Evolutionary conservation across 2,329 filamentous ascomycete species (phyloP).

Genomic region (Alternaria gaisen): DNA sequence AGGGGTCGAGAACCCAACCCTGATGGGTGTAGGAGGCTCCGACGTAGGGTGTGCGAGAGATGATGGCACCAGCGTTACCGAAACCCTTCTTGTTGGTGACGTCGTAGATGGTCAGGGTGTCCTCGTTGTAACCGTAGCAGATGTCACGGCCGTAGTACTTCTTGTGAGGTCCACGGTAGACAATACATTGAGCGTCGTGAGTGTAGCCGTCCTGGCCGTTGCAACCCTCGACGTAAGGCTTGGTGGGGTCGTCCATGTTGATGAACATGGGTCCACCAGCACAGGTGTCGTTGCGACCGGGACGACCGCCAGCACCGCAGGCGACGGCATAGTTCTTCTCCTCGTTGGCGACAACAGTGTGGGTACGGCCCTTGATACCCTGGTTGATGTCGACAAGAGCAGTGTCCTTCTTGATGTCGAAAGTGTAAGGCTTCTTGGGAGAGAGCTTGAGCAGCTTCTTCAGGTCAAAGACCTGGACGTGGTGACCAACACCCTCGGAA

Average conservation of each 20-base stretch:
- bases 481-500: slow-evolving; percentile 56
- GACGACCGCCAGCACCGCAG: slow-evolving; percentile 42
- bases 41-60: slow-evolving; percentile 64
- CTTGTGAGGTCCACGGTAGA: slow-evolving; percentile 62
- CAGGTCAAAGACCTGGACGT: slow-evolving; percentile 70
- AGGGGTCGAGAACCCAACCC: slow-evolving; percentile 61
- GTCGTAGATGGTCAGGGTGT: slow-evolving; percentile 62
- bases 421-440: slow-evolving; percentile 43
- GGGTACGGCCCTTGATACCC: slow-evolving; percentile 41
- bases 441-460: slow-evolving; percentile 49
- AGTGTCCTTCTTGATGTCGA: slow-evolving; percentile 41
- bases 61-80: slow-evolving; percentile 62
- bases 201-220: slow-evolving; percentile 66
- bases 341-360: slow-evolving; percentile 50
- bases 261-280: slow-evolving; percentile 65
- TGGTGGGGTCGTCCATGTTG: slow-evolving; percentile 61
- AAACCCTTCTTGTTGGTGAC: slow-evolving; percentile 64
- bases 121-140: slow-evolving; percentile 67
- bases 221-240: slow-evolving; percentile 61
- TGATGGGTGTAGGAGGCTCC: slow-evolving; percentile 67
- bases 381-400: slow-evolving; percentile 41
- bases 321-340: slow-evolving; percentile 48
- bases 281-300: slow-evolving; percentile 53
- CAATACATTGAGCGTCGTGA: slow-evolving; percentile 68
- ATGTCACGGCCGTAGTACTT: slow-evolving; percentile 62